These are phyloP conservation scores for Diversispora epigaea DNA, from an alignment of 192 early-diverging fungal genomes.

Conservation along the genomic window DNA sequence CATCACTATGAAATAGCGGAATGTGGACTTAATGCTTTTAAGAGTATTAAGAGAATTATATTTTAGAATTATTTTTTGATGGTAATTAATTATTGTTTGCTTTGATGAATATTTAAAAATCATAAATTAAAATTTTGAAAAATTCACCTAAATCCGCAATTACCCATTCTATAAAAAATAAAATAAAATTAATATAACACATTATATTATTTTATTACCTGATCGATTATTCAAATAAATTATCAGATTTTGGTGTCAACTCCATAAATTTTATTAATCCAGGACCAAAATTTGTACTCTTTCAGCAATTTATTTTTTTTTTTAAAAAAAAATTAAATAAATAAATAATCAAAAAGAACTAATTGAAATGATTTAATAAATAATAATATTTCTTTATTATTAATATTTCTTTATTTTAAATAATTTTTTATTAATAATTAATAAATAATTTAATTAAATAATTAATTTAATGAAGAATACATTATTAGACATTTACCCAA, in stretches of 20 bases:
- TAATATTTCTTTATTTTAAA: neutral
- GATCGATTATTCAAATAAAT: slow-evolving; percentile 37
- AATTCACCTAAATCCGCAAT: slow-evolving; percentile 28
- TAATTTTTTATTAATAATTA: slow-evolving; percentile 17
- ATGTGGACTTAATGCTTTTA: slow-evolving; percentile 2
- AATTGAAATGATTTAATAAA: neutral
- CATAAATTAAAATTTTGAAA: neutral
- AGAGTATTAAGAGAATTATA: slow-evolving; percentile 1
- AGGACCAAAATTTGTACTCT: slow-evolving; percentile 43
- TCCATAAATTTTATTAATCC: slow-evolving; percentile 39
- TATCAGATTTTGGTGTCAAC: slow-evolving; percentile 36
- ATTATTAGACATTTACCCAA: neutral
- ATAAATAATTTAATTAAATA: too few relatives aligned
- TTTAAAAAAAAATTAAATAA: too few relatives aligned
- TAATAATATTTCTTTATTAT: slow-evolving; percentile 32
- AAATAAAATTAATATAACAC: neutral
- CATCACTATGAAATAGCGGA: neutral
- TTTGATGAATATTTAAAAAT: too few relatives aligned
- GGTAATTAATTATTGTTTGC: neutral
- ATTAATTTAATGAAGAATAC: too few relatives aligned
- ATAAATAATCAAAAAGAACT: neutral
- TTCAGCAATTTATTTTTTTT: slow-evolving; percentile 32
- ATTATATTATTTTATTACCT: slow-evolving; percentile 36
- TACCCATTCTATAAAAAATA: slow-evolving; percentile 20
- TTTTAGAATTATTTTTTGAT: too few relatives aligned